phyloP scores from a whole-genome alignment of 129 eudicot species.

The Calendula officinalis region DNA sequence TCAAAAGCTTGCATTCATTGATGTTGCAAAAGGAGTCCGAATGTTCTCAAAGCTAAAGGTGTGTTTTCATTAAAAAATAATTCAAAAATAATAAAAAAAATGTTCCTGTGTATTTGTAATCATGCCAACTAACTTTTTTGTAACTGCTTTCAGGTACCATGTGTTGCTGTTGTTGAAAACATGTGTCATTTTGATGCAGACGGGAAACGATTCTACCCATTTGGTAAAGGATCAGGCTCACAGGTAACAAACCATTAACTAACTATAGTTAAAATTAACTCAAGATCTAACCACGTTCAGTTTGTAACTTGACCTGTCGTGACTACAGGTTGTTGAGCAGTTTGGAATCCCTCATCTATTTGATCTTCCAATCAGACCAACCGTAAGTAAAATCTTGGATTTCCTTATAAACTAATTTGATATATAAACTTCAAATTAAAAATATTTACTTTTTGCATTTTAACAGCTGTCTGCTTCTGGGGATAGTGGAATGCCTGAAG shows the following conservation, averaged over 20 bases:
- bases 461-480: constrained; percentile 95
- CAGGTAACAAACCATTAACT: constrained; percentile 56
- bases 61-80: constrained; percentile 1
- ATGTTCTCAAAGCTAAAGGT: constrained; percentile 98
- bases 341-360: constrained; percentile 95
- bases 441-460: constrained; percentile 8
- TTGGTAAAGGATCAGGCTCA: constrained; percentile 98
- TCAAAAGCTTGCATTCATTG: constrained; percentile 95
- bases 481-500: constrained; percentile 96
- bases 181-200: constrained; percentile 99
- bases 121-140: constrained; percentile 11
- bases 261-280: neutral
- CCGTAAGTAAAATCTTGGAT: constrained; percentile 44
- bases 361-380: constrained; percentile 95
- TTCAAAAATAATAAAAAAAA: neutral
- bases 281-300: neutral
- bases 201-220: constrained; percentile 96
- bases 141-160: constrained; percentile 67
- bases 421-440: neutral
- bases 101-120: constrained; percentile 5
- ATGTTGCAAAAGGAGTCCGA: constrained; percentile 99
- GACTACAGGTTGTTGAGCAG: constrained; percentile 92
- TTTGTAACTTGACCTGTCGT: constrained; percentile 14
- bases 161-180: constrained; percentile 98
- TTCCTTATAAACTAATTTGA: neutral